Evolutionary conservation across 495 filamentous ascomycete genomes (phyloP), one percentile per base, ranked within the genome.

Genomic region (Xylaria acuta): DNA sequence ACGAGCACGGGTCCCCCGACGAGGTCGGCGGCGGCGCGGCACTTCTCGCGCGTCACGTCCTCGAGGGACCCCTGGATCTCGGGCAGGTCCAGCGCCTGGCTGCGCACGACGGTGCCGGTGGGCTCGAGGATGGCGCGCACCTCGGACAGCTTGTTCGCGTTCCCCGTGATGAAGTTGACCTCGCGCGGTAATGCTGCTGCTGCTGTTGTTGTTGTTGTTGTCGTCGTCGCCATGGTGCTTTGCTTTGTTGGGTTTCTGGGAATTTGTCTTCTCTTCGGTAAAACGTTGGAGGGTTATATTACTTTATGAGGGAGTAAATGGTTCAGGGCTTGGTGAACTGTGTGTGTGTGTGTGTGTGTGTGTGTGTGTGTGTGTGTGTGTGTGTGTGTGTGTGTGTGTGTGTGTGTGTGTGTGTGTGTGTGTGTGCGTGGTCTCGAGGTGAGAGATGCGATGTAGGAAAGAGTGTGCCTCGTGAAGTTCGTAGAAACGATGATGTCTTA

Each of bases 81-180:
- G 34, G 90, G 86, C 64, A 97, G 83, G 75, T 98, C 94, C 34
- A 99, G 79, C 3, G 85, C 82, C 80, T 92, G 90, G 82, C 83
- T 96, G 66, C 89, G 84, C 60, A 99, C 84, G 53, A 91, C 83
- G 74, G 97, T 90, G 71, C 76, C 77, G 38, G 89, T 86, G 67
- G 87, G 88, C 69, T 90, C 90, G 22, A 99, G 87, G 76, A 99
- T 98, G 16, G 92, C 91, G 78, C 90, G 88, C 74, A 97, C 93
- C 82, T 99, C 96, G 70, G 80, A 79, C 63, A 99, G 88, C 83
- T 99, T 99, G 84, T 97, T 97, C 74, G 88, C 87, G 84, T 99
- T 99, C 74, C 95, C 92, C 3, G 97, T 99, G 76, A 99, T 97
- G 86, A 99, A 99, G 85, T 97, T 93, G 45, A 99, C 75, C 2